Evolutionary conservation across 306 rosid species (phyloP).

Genomic region (Hippophae tibetana): DNA sequence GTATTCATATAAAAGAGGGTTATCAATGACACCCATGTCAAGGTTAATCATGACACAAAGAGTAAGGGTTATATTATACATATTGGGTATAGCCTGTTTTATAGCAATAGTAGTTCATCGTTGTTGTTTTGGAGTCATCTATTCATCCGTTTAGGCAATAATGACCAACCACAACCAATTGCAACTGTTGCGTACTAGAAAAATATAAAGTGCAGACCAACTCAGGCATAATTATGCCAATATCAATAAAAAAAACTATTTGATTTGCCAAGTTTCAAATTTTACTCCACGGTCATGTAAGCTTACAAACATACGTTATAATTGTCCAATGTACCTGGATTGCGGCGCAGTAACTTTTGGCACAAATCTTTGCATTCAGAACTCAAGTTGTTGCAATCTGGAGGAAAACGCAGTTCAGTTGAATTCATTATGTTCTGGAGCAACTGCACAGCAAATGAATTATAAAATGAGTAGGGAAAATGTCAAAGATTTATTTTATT

Average conservation of each 20-base stretch:
- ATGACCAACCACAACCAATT: too few relatives aligned
- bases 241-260: too few relatives aligned
- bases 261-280: too few relatives aligned
- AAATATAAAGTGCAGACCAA: too few relatives aligned
- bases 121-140: too few relatives aligned
- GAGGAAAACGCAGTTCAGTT: constrained; percentile 67
- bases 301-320: background rate
- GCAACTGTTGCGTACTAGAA: too few relatives aligned
- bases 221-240: too few relatives aligned
- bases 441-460: constrained; percentile 52
- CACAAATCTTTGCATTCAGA: constrained; percentile 87
- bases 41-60: background rate
- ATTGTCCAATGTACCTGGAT: constrained; percentile 56
- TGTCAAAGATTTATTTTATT: background rate
- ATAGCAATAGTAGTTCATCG: too few relatives aligned
- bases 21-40: background rate
- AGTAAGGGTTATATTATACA: background rate
- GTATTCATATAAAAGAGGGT: background rate
- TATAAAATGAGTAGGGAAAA: constrained; percentile 13
- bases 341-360: constrained; percentile 79
- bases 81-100: background rate
- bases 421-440: constrained; percentile 90
- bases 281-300: background rate
- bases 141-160: too few relatives aligned
- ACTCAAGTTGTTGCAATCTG: constrained; percentile 53